Conservation (phyloP, 139 green algal species). For the Zygnema circumcarinatum region DNA sequence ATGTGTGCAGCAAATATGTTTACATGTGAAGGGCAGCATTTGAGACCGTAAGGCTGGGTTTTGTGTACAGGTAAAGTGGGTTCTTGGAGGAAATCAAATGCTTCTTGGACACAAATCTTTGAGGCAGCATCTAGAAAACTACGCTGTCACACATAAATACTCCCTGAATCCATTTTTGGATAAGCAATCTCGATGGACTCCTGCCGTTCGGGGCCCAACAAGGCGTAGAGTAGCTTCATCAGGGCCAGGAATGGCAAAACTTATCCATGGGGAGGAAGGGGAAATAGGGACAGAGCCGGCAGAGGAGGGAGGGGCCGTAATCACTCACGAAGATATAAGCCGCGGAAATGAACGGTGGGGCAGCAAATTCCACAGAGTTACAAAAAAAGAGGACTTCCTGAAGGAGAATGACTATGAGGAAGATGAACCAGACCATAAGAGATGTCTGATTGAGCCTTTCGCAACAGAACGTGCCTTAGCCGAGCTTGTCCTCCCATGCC, state of each 20-base stretch:
- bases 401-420: too few relatives aligned
- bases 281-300: not conserved
- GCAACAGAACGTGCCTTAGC: slow-evolving; percentile 38
- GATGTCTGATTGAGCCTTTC: slow-evolving; percentile 14
- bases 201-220: not conserved
- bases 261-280: not conserved
- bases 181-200: not conserved
- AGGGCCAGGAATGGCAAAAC: not conserved
- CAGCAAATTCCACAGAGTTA: too few relatives aligned
- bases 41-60: too few relatives aligned
- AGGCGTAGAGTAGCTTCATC: not conserved
- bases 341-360: too few relatives aligned
- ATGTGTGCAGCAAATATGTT: too few relatives aligned
- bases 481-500: slow-evolving; percentile 47
- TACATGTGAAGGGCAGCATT: too few relatives aligned
- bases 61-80: slow-evolving; percentile 30
- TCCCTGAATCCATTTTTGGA: not conserved
- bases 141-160: not conserved
- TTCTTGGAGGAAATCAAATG: slow-evolving; percentile 22
- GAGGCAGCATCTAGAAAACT: slow-evolving; percentile 24
- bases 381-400: too few relatives aligned
- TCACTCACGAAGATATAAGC: too few relatives aligned
- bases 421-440: not conserved
- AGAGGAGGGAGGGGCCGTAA: not conserved
- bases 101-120: slow-evolving; percentile 28